These are phyloP conservation scores for Chrysoporthe puriensis DNA, from an alignment of 2,329 filamentous ascomycete species.

Conservation along the genomic window DNA sequence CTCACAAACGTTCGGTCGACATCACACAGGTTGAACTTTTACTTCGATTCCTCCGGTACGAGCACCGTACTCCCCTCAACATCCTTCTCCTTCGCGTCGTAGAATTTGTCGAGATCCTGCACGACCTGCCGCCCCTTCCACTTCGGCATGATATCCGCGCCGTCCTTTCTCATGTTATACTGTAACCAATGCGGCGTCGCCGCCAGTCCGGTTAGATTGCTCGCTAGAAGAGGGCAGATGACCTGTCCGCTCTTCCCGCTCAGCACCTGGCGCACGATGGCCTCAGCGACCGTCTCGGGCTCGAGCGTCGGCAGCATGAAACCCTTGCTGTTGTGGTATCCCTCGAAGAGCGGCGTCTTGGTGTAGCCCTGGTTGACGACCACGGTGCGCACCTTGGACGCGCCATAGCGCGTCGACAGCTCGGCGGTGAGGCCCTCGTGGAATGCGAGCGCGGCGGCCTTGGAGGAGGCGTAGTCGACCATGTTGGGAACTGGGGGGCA, in stretches of 20 bases:
- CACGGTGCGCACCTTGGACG: constrained; percentile 67
- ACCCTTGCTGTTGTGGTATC: constrained; percentile 53
- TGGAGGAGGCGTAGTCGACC: constrained; percentile 70
- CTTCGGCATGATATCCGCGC: constrained; percentile 46
- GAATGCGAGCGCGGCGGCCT: constrained; percentile 68
- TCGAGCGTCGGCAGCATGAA: constrained; percentile 59
- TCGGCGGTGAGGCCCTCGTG: constrained; percentile 68
- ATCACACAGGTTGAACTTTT: neutral
- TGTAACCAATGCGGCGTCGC: constrained; percentile 67
- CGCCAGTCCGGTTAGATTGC: constrained; percentile 48
- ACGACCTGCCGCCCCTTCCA: constrained; percentile 54
- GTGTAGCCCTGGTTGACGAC: constrained; percentile 67
- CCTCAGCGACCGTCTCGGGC: constrained; percentile 67
- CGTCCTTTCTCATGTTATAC: constrained; percentile 51
- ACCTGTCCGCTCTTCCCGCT: constrained; percentile 61
- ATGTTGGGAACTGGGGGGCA: constrained; percentile 54
- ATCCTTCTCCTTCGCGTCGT: constrained; percentile 37
- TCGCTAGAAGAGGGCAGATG: constrained; percentile 52
- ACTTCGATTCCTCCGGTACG: constrained; percentile 36
- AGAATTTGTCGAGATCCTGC: constrained; percentile 46
- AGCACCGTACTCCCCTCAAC: constrained; percentile 43
- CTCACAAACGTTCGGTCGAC: neutral
- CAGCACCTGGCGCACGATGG: constrained; percentile 63
- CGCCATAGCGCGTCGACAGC: constrained; percentile 62
- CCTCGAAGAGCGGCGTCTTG: constrained; percentile 62